These are phyloP conservation scores for Candida neerlandica DNA, from an alignment of 1,139 yeast species.

Conservation along the genomic window DNA sequence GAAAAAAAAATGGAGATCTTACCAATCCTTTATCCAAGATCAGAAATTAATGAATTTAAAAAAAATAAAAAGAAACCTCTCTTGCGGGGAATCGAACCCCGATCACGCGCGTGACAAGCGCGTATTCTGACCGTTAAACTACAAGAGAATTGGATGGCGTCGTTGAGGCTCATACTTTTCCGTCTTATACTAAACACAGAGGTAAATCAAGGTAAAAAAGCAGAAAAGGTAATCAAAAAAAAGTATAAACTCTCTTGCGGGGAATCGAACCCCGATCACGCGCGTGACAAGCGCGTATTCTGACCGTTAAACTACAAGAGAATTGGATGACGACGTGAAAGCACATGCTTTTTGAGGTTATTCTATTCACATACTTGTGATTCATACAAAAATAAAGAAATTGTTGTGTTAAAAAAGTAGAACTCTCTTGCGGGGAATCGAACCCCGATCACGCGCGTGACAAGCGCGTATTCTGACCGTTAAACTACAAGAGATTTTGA, in stretches of 20 bases:
- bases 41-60: background rate
- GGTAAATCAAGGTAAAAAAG: too few species aligned
- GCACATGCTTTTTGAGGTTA: too few species aligned
- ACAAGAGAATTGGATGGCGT: background rate
- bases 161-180: too few species aligned
- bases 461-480: conserved; percentile 5
- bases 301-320: conserved; percentile 1
- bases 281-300: conserved; percentile 6
- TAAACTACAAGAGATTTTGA: background rate
- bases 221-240: too few species aligned
- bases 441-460: conserved; percentile 6
- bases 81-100: conserved; percentile 5
- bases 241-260: conserved; percentile 3
- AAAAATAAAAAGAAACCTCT: background rate
- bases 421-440: conserved; percentile 4
- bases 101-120: conserved; percentile 6
- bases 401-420: too few species aligned
- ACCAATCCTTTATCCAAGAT: background rate
- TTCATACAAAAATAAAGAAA: too few species aligned
- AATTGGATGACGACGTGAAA: too few species aligned
- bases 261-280: conserved; percentile 5
- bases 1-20: background rate
- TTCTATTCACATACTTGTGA: too few species aligned
- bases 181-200: too few species aligned
- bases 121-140: conserved; percentile 4